Evolutionary conservation across 805 yeast species (phyloP), one percentile per base, ranked within the genome.

Genomic region (Yamadazyma philogaea): DNA sequence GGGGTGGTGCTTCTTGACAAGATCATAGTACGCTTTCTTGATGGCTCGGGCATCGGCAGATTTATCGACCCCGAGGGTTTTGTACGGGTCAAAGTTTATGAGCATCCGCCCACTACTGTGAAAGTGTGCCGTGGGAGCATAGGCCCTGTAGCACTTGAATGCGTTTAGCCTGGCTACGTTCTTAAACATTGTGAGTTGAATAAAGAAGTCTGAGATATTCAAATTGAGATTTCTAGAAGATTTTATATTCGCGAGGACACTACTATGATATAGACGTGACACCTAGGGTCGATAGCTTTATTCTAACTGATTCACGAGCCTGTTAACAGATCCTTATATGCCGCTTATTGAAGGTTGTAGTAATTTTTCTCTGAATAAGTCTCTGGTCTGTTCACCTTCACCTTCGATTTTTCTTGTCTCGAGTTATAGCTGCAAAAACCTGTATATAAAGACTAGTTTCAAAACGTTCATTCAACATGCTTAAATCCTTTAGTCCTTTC

Each of bases 1-100:
- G 0, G 99, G 99, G 64, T 93, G 99, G 63, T 72, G 89, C 61
- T 91, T 78, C 64, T 93, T 93, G 12, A 97, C 99, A 49, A 93
- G 70, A 57, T 88, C 84, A 61, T 89, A 89, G 68, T 93, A 93
- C 2, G 96, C 91, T 64, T 90, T 90, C 64, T 93, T 93, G 66
- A 93, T 93, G 16, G 89, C 95, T n/a, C 87, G 75, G 6, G 82
- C 68, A 11, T 82, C 74, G 0, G 99, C 93, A 40, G 59, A 60
- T 47, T 77, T 78, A 20, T 76, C 78, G 21, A 93, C 87, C 3
- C 98, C 98, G 33, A 93, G 68, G 0, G 81, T 78, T 47, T 79
- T 73, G 64, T 93, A 93, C 0, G 99, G 99, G 59, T 93, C 96
- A 37, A 68, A 68, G 44, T 66, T 62, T 30, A 70, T 59, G 18